phyloP scores from a whole-genome alignment of 164 flowering plant genomes.

The Stephania japonica region DNA sequence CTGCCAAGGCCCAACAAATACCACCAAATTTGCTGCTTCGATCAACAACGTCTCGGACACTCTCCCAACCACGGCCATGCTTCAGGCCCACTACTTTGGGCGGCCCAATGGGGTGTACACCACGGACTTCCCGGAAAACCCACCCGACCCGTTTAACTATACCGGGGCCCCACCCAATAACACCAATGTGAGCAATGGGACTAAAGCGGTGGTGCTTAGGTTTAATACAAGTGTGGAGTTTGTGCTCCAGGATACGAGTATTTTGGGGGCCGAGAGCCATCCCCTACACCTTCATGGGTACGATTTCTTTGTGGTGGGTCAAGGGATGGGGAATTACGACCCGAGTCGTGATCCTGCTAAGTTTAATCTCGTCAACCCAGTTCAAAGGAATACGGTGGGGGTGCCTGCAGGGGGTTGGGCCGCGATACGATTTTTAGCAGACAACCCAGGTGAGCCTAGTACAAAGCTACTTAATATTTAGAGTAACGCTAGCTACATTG shows the following conservation, averaged over 20 bases:
- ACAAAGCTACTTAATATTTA: not conserved
- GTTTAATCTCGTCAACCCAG: slow-evolving; percentile 55
- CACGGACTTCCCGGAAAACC: slow-evolving; percentile 37
- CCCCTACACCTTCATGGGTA: slow-evolving; percentile 67
- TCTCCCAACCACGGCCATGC: slow-evolving; percentile 39
- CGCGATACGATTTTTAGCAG: slow-evolving; percentile 52
- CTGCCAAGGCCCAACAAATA: slow-evolving; percentile 49
- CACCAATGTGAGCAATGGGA: slow-evolving; percentile 36
- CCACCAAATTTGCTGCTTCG: slow-evolving; percentile 48
- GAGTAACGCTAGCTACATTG: no score
- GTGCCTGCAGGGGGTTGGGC: slow-evolving; percentile 72
- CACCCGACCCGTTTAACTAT: slow-evolving; percentile 39
- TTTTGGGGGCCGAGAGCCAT: slow-evolving; percentile 57
- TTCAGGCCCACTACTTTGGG: slow-evolving; percentile 41
- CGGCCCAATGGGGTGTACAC: slow-evolving; percentile 33
- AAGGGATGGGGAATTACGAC: slow-evolving; percentile 58
- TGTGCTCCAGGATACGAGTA: slow-evolving; percentile 58
- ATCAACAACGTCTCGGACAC: slow-evolving; percentile 47
- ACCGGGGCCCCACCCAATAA: slow-evolving; percentile 57
- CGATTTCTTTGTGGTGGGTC: slow-evolving; percentile 59
- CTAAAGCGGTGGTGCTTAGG: slow-evolving; percentile 43
- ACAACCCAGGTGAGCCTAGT: slow-evolving; percentile 49
- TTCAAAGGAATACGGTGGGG: slow-evolving; percentile 49
- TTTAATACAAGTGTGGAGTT: slow-evolving; percentile 56
- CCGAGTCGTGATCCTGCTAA: slow-evolving; percentile 39